Base-by-base conservation (phyloP, 768 basidiomycete species). In the Crepidotus variabilis region DNA sequence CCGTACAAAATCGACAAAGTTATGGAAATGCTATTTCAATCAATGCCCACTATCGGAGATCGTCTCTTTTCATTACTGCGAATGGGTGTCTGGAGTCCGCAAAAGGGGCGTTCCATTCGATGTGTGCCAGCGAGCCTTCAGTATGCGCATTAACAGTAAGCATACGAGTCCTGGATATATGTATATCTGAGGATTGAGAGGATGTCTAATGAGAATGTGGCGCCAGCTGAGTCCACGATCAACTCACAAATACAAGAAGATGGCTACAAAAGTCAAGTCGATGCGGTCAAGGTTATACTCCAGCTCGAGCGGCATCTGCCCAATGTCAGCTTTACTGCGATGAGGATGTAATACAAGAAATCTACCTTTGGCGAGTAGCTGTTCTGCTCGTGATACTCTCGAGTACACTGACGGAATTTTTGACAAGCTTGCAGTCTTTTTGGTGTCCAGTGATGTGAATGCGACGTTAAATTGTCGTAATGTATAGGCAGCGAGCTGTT, bases 401-500 rank as follows among this genome's bases (percentile, higher is more conserved):
- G 66, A 64, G 48, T 76, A 67, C 2, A 64, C 65, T 6, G 72
- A 67, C 34, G 77, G 76, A 28, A 77, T 66, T 54, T 74, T 75
- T 10, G 72, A 69, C 13, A 74, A 67, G 6, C 73, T 70, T 22
- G 61, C 67, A 13, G 60, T 60, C 45, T 75, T 63, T 55, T 67
- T 65, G 36, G 63, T 59, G 60, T 69, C 69, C 23, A 74, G 63
- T 10, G 61, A 61, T n/a, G 66, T 61, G n/a, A 65, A 67, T 28
- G 79, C 79, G 2, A 68, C 66, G 32, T 71, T 62, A 57, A 78
- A 75, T 58, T 81, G 80, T 60, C 72, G 73, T 22, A 77, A 66
- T 23, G 80, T 82, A 62, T 81, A 79, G 6, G 70, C 72, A 47
- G 77, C 76, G 48, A 84, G 72, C 50, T 78, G 72, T 58, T 76